Evolutionary conservation across 352 stramenopile genomes (phyloP), one percentile per base, ranked within the genome.

Genomic region (Globisporangium barbulae): DNA sequence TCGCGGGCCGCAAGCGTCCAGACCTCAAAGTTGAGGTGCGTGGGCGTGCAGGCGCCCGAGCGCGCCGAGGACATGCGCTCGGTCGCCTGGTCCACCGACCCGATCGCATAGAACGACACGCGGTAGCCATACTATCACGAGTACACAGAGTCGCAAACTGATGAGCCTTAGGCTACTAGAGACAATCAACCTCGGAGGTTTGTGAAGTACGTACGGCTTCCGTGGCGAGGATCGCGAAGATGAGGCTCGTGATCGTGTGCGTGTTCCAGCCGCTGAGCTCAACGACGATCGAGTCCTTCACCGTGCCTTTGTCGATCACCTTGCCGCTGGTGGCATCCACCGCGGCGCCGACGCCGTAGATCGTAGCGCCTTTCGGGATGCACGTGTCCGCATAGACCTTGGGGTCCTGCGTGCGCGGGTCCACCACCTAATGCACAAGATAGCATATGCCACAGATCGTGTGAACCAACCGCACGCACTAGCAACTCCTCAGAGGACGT

Each of bases 11-110:
- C 61, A 0, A 70, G 59, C 19, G 59, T n/a, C 81, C 80, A 89
- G 0, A 85, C 75, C 31, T 90, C 83, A 21, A 78, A 25, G 41
- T 90, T 91, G 9, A 81, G 1, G 47, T 93, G 81, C 5, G 71
- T 80, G 22, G 80, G 83, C 0, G 71, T 86, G 28, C 77, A 89
- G 0, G 70, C 13, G 7, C 79, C 79, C 0, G 67, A 59, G 9
- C 50, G 52, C 0, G 61, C 72, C 0, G 65, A 73, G 3, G 75
- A 74, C 71, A 80, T 81, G 44, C 73, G 71, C 57, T 80, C 12
- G 6, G 65, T 72, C 15, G 61, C 49, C 9, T 62, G 48, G 15
- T 50, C 30, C 0, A 44, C 57, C 13, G 15, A 13, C 0, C 33
- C 59, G 17, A 70, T 41, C 17, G 31, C 54, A 60, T 66, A 69